These are phyloP conservation scores for Scytalidium lignicola DNA, from an alignment of 2,329 filamentous ascomycete species.

Conservation along the genomic window DNA sequence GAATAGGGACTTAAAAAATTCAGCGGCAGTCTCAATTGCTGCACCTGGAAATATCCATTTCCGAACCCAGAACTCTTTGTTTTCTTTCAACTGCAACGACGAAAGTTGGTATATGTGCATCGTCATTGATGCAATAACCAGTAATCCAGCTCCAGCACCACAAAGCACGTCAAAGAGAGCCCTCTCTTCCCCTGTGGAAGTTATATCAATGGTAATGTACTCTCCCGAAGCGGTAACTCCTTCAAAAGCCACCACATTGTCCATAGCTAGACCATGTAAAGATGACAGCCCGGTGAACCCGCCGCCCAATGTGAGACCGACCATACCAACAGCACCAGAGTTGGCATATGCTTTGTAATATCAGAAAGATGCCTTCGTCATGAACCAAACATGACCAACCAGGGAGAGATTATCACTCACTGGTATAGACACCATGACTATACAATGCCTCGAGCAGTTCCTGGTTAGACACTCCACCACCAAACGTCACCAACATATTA, in stretches of 20 bases:
- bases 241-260: slow-evolving; percentile 25
- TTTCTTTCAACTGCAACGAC: slow-evolving; percentile 20
- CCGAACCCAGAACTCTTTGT: slow-evolving; percentile 28
- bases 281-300: slow-evolving; percentile 21
- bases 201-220: slow-evolving; percentile 10
- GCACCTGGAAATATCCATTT: slow-evolving; percentile 24
- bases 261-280: slow-evolving; percentile 29
- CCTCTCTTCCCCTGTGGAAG: slow-evolving; percentile 19
- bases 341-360: slow-evolving; percentile 19
- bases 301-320: slow-evolving; percentile 15
- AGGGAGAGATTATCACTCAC: slow-evolving; percentile 16
- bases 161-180: slow-evolving; percentile 27
- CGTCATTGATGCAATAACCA: slow-evolving; percentile 27
- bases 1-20: slow-evolving; percentile 18
- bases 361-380: slow-evolving; percentile 22
- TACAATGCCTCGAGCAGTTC: slow-evolving; percentile 22
- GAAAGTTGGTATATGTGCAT: slow-evolving; percentile 21
- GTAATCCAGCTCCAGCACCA: slow-evolving; percentile 31
- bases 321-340: slow-evolving; percentile 16
- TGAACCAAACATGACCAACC: no score
- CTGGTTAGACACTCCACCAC: slow-evolving; percentile 25
- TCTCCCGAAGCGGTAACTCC: slow-evolving; percentile 21
- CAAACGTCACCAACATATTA: slow-evolving; percentile 20
- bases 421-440: slow-evolving; percentile 27
- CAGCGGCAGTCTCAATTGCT: slow-evolving; percentile 16